phyloP scores from a whole-genome alignment of 2,329 filamentous ascomycete genomes.

The Diaporthe batatas region DNA sequence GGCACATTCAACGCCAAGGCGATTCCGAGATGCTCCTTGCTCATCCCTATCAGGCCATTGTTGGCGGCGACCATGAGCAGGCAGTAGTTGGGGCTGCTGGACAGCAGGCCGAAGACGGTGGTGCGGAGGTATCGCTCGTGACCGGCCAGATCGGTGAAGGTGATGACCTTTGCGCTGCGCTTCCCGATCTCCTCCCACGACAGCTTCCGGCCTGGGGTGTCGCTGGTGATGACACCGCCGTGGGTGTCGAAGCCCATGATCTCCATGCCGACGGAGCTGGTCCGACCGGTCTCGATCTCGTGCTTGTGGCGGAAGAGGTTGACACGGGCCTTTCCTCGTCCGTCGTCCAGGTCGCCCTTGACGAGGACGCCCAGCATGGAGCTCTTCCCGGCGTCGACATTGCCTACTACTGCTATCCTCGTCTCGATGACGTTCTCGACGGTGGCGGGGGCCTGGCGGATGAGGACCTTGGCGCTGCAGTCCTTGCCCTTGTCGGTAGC shows the following conservation, averaged over 20 bases:
- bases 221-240: slow-evolving; percentile 85
- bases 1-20: slow-evolving; percentile 95
- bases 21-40: slow-evolving; percentile 96
- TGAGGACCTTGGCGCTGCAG: slow-evolving; percentile 86
- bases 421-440: slow-evolving; percentile 95
- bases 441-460: slow-evolving; percentile 79
- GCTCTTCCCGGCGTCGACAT: slow-evolving; percentile 97
- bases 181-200: slow-evolving; percentile 99
- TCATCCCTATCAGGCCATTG: slow-evolving; percentile 97
- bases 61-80: slow-evolving; percentile 98
- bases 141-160: slow-evolving; percentile 94
- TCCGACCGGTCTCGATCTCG: slow-evolving; percentile 94
- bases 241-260: slow-evolving; percentile 96
- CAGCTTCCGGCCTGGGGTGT: slow-evolving; percentile 83
- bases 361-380: slow-evolving; percentile 96
- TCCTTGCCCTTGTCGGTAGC: slow-evolving; percentile 75
- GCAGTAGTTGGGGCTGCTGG: slow-evolving; percentile 97
- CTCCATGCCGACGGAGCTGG: slow-evolving; percentile 97
- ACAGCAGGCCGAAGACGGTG: slow-evolving; percentile 94
- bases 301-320: slow-evolving; percentile 99
- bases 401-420: slow-evolving; percentile 95
- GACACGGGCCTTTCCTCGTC: slow-evolving; percentile 90
- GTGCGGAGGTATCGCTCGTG: slow-evolving; percentile 96
- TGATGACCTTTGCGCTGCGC: slow-evolving; percentile 95
- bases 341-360: slow-evolving; percentile 95